These are phyloP conservation scores for Neonectria faginata DNA, from an alignment of 2,329 filamentous ascomycete species.

Conservation along the genomic window DNA sequence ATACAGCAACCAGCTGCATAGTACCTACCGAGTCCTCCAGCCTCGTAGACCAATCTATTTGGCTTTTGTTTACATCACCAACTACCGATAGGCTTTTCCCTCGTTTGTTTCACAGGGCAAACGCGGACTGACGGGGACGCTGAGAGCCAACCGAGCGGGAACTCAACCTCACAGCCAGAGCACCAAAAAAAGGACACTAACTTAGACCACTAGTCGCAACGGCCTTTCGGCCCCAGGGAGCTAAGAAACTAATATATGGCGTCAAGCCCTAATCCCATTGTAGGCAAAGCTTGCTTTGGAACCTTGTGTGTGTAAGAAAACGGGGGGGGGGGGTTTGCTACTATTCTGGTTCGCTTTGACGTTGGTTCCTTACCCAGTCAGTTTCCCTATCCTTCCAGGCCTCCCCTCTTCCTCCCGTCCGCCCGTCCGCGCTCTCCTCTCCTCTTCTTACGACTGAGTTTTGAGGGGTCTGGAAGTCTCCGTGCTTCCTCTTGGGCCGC, in stretches of 20 bases:
- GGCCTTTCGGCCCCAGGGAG: constrained; percentile 12
- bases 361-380: constrained; percentile 1
- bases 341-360: constrained; percentile 24
- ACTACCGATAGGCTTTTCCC: not conserved
- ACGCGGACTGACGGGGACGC: not conserved
- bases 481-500: not conserved
- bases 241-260: constrained; percentile 6
- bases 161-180: not conserved
- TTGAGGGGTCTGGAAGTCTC: not conserved
- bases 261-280: constrained; percentile 16
- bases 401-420: constrained; percentile 3
- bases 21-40: not conserved
- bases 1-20: no score
- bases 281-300: constrained; percentile 18
- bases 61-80: not conserved
- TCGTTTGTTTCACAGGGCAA: not conserved
- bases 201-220: constrained; percentile 19
- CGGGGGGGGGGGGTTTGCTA: not conserved
- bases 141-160: not conserved
- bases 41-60: not conserved
- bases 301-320: not conserved
- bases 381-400: constrained; percentile 1
- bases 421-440: not conserved
- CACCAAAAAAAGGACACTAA: not conserved
- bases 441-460: not conserved